Evolutionary conservation across 2,329 filamentous ascomycete genomes (phyloP).

Genomic region (Botrytis medusae): DNA sequence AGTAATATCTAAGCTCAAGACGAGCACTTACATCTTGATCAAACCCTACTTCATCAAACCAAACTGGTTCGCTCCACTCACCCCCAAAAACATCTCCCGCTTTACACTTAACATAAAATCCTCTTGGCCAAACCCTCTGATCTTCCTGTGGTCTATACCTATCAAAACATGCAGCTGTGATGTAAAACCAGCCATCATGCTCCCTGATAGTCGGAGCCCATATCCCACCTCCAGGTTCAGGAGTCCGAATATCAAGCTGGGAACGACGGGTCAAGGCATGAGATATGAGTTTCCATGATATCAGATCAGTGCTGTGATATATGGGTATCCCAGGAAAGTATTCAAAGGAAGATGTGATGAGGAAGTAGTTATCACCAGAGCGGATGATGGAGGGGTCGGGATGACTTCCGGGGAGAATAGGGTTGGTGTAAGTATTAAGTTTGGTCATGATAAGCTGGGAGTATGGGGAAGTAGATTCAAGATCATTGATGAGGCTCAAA

Average conservation of each 20-base stretch:
- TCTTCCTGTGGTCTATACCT: constrained; percentile 16
- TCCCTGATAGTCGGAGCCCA: constrained; percentile 51
- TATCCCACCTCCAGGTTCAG: constrained; percentile 43
- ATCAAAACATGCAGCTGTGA: constrained; percentile 45
- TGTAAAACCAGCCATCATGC: constrained; percentile 47
- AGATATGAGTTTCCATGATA: constrained; percentile 50
- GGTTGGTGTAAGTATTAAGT: constrained; percentile 43
- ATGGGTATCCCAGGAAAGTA: constrained; percentile 15
- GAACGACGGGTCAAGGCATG: constrained; percentile 41
- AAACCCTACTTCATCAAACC: constrained; percentile 22
- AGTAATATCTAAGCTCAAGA: neutral
- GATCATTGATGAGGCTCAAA: neutral
- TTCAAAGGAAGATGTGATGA: constrained; percentile 18
- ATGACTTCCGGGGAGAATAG: constrained; percentile 46
- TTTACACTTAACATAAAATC: constrained; percentile 17
- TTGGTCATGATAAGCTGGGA: constrained; percentile 14
- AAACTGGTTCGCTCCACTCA: constrained; percentile 17
- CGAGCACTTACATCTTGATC: constrained; percentile 18
- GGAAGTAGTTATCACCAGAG: constrained; percentile 8
- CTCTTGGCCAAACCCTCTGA: constrained; percentile 12
- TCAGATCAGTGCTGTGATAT: constrained; percentile 44
- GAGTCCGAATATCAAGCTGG: constrained; percentile 43
- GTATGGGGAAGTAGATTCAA: neutral
- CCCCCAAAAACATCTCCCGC: constrained; percentile 8
- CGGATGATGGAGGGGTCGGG: constrained; percentile 41